Evolutionary conservation across 1,139 yeast species (phyloP), one percentile per base, ranked within the genome.

Genomic region (Zhuliangozyma parablackwelliae): DNA sequence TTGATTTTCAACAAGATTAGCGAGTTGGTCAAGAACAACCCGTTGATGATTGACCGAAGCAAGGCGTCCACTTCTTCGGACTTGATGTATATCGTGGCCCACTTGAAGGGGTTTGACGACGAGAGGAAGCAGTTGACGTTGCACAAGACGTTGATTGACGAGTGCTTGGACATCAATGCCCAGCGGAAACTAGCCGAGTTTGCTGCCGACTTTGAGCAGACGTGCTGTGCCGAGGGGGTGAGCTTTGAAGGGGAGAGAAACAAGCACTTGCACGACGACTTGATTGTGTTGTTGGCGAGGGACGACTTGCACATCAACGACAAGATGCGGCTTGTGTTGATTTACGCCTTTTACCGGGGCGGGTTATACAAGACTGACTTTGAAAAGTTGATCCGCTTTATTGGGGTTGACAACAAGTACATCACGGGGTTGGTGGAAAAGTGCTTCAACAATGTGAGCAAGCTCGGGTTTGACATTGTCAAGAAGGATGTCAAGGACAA

Each of bases 341-440:
- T 85, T 5, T 92, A 92, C 58, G 84, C 90, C 1, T 59, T 89
- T 29, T 85, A 81, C 57, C 72, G 97, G 47, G 92, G 94, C 5
- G 98, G 99, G 0, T 65, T 92, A 24, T 71, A 87, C 12, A 83
- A 81, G 47, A 57, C 71, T 7, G 99, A 92, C 63, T 78, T 84
- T 46, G 62, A 66, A 36, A 89, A 92, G 53, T 61, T 92, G 31
- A 73, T 82, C 33, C 64, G 71, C 37, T 94, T 90, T 51, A 77
- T 86, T 34, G 85, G 82, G 0, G 75, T 87, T 11, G 61, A 65
- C 29, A 73, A 76, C 35, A 65, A 68, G 20, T 94, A 85, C 33
- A 68, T 76, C 40, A 61, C 65, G 23, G 68, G 73, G 21, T 63
- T 69, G 32, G 54, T 67, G 46, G 54, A 62, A 41, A 48, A 75